Conservation (phyloP, 768 basidiomycete species). For the Gyrodon lividus region DNA sequence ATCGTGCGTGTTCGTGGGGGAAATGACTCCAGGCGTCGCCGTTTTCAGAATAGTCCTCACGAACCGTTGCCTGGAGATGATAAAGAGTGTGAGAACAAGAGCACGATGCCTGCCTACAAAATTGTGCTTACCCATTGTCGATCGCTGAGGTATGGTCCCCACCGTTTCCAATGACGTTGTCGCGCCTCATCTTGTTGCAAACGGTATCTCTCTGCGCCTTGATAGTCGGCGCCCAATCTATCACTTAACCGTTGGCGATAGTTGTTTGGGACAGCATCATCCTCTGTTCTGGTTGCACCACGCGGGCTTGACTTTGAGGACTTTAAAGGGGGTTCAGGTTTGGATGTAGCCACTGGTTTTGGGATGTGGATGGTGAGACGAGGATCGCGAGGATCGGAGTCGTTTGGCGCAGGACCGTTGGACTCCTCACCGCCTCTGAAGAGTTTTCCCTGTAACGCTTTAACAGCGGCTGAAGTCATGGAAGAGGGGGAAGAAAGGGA, state of each 20-base stretch:
- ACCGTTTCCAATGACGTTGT: conserved; percentile 94
- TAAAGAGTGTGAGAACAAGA: conserved; percentile 4
- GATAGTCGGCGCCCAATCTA: conserved; percentile 67
- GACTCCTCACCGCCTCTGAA: conserved; percentile 47
- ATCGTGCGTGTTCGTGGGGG: conserved; percentile 89
- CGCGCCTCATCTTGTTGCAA: conserved; percentile 79
- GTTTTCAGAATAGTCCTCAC: conserved; percentile 96
- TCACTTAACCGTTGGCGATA: conserved; percentile 69
- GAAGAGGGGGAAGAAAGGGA: conserved; percentile 10
- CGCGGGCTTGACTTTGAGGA: conserved; percentile 37
- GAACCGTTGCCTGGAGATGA: conserved; percentile 80
- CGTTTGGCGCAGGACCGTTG: conserved; percentile 17
- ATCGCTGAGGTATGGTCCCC: conserved; percentile 98
- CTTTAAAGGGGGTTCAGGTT: conserved; percentile 43
- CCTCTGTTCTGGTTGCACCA: conserved; percentile 4
- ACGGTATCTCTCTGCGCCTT: conserved; percentile 79
- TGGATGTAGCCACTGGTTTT: conserved; percentile 38
- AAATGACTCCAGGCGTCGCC: conserved; percentile 97
- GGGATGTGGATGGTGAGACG: conserved; percentile 73
- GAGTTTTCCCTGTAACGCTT: conserved; percentile 72
- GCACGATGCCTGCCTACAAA: not conserved
- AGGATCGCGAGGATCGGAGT: conserved; percentile 29
- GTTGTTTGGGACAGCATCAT: conserved; percentile 22
- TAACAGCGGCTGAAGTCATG: conserved; percentile 49
- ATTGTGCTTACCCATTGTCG: conserved; percentile 83